A percentile compares a stretch with the other conserved stretches of the same genome.
phyloP scores from a whole-genome alignment of 306 rosid genomes.

The Pueraria montana region DNA sequence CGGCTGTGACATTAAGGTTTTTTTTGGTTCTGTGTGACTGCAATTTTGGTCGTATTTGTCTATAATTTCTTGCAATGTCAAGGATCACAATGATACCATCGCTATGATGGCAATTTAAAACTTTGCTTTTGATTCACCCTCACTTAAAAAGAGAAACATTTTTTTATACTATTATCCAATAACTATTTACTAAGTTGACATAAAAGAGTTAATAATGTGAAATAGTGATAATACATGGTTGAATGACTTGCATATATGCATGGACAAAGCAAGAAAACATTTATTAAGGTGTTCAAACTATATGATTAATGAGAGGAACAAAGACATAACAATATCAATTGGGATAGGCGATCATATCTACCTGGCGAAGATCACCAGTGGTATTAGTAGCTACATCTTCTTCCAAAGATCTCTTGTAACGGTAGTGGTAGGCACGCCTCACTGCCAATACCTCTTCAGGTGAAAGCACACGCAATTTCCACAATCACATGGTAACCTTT shows the following conservation, averaged over 20 bases:
- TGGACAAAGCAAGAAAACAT: not conserved
- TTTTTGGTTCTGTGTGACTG: no score
- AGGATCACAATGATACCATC: no score
- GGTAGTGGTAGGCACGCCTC: constrained; percentile 58
- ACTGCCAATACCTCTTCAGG: constrained; percentile 72
- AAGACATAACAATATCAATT: not conserved
- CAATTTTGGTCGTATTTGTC: no score
- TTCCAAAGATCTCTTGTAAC: constrained; percentile 79
- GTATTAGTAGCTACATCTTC: constrained; percentile 80
- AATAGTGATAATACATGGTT: not conserved
- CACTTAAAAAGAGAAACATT: not conserved
- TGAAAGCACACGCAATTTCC: constrained; percentile 66
- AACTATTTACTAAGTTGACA: not conserved
- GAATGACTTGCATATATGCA: not conserved
- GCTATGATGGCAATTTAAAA: not conserved
- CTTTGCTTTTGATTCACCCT: not conserved
- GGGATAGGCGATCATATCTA: not conserved
- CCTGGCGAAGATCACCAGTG: constrained; percentile 77
- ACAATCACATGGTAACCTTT: constrained; percentile 61
- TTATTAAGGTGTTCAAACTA: not conserved
- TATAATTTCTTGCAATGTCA: no score
- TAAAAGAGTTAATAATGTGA: not conserved
- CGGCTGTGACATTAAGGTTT: no score
- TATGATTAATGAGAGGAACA: not conserved
- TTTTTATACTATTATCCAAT: not conserved